Evolutionary conservation across 2,329 filamentous ascomycete genomes (phyloP), one percentile per base, ranked within the genome.

Genomic region (Venturia nashicola): DNA sequence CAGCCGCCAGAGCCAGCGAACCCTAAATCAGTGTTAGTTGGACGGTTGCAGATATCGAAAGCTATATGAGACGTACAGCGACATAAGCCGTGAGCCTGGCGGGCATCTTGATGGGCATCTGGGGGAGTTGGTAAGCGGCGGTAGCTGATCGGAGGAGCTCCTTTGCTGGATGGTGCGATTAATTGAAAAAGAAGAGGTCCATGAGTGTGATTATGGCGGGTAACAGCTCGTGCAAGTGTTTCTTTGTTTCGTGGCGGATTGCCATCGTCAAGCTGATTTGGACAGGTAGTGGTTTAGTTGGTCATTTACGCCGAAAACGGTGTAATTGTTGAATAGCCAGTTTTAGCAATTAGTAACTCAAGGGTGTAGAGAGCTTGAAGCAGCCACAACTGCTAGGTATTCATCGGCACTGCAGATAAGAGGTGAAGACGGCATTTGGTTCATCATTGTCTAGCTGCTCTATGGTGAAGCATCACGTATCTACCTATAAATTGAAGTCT

Each of bases 21-120:
- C 63, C 59, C 63, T 65, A n/a, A 2, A 14, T 18, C 34, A 61
- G 20, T 40, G 34, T 64, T 40, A 61, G 54, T 43, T 7, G n/a
- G 14, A 20, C 12, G n/a, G 18, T n/a, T 11, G 4, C 5, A 42
- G 14, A 36, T 1, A 8, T 60, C 6, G 8, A 27, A 9, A n/a
- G n/a, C 5, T 36, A 6, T 18, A 18, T 18, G 6, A 32, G 34
- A 62, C 61, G 1, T 62, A 62, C 61, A 18, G 61, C 61, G 23
- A 62, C 61, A 51, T 62, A 62, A 62, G 61, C 61, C 44, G 61
- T 62, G 23, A 62, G 44, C 46, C 61, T 60, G 39, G 51, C 51
- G 14, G 51, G 51, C 51, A 57, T 57, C 18, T 57, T 55, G 48
- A 34, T 55, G 48, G 48, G 48, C 48, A 55, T 55, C 18, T 14